Conservation (phyloP, 192 early-diverging fungal genomes). For the Coemansia sp. region DNA sequence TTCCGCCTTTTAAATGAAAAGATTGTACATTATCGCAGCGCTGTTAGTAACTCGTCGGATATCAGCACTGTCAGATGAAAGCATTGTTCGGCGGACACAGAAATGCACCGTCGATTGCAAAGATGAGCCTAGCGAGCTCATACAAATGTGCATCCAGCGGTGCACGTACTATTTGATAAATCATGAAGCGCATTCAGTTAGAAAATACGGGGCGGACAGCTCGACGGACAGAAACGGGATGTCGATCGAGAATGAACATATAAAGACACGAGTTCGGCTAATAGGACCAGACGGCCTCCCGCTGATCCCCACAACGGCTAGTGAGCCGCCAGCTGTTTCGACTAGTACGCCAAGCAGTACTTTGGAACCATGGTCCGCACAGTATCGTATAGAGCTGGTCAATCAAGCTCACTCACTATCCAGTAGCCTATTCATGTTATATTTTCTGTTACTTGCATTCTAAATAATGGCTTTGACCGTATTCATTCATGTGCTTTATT, state of each 20-base stretch:
- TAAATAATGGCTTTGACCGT: no score
- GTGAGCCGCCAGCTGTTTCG: neutral
- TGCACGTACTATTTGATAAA: slow-evolving; percentile 47
- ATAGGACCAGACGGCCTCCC: slow-evolving; percentile 54
- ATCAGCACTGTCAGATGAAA: slow-evolving; percentile 18
- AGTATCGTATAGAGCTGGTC: slow-evolving; percentile 37
- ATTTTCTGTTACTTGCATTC: no score
- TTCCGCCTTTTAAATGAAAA: no score
- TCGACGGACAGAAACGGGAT: slow-evolving; percentile 17
- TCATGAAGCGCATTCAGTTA: slow-evolving; percentile 16
- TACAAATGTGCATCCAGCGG: slow-evolving; percentile 49
- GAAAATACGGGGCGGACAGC: neutral
- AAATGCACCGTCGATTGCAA: slow-evolving; percentile 39
- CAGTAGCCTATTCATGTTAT: neutral
- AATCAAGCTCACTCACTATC: slow-evolving; percentile 3
- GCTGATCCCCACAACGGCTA: slow-evolving; percentile 2
- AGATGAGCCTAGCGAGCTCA: slow-evolving; percentile 32
- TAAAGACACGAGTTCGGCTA: slow-evolving; percentile 33
- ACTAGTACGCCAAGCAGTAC: neutral
- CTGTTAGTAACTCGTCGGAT: slow-evolving; percentile 6
- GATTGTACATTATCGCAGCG: slow-evolving; percentile 10
- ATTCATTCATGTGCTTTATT: no score
- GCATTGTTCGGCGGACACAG: slow-evolving; percentile 43
- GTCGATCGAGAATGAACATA: slow-evolving; percentile 25
- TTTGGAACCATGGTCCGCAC: slow-evolving; percentile 5